phyloP scores from a whole-genome alignment of 1,284 basidiomycete species.

The Pisolithus thermaeus region DNA sequence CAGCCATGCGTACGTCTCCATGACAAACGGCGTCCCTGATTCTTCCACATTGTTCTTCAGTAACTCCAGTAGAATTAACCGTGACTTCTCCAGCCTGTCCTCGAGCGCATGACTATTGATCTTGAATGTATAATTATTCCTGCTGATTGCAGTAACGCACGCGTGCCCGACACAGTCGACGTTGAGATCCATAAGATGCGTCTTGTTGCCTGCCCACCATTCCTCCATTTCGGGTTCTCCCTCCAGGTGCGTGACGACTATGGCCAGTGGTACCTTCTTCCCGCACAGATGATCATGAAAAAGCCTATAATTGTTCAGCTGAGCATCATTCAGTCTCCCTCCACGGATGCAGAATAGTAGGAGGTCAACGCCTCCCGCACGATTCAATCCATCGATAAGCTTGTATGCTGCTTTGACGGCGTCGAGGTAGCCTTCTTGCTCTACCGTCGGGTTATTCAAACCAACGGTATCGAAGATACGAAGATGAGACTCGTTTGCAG shows the following conservation, averaged over 20 bases:
- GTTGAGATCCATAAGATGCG: background rate
- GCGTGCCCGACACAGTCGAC: conserved; percentile 20
- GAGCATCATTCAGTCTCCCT: too few relatives aligned
- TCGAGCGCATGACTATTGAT: background rate
- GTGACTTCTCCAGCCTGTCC: background rate
- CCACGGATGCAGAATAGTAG: conserved; percentile 30
- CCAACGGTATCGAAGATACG: conserved; percentile 34
- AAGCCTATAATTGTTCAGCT: background rate
- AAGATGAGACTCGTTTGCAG: conserved; percentile 16
- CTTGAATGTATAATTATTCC: background rate
- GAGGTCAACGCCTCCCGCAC: conserved; percentile 29
- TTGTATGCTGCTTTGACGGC: conserved; percentile 31
- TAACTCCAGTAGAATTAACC: background rate
- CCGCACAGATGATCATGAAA: conserved; percentile 21
- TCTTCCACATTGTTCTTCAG: background rate
- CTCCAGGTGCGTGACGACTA: conserved; percentile 35
- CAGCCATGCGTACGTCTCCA: conserved; percentile 1
- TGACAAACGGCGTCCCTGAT: background rate
- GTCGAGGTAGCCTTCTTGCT: conserved; percentile 11
- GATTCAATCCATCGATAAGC: conserved; percentile 27
- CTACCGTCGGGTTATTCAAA: conserved; percentile 14
- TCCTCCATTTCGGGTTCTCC: conserved; percentile 25
- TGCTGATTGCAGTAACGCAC: conserved; percentile 20
- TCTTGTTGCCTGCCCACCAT: conserved; percentile 18
- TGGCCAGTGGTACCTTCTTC: conserved; percentile 29